Conservation (phyloP, 345 rosid genomes). For the Salix viminalis region DNA sequence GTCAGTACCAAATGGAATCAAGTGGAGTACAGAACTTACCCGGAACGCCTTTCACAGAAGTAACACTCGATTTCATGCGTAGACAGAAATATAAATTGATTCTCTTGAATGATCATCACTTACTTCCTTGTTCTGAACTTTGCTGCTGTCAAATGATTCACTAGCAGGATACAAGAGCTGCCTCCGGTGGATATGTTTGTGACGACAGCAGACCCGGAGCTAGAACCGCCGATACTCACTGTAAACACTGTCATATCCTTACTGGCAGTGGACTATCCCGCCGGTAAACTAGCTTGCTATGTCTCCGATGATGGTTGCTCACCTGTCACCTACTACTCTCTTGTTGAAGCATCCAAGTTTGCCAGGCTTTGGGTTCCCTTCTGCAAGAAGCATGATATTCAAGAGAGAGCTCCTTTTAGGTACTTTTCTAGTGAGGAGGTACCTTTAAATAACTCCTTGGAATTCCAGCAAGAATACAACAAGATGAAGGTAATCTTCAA, state of each 20-base stretch:
- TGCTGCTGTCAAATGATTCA: neutral
- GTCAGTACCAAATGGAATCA: conserved; percentile 58
- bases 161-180: conserved; percentile 37
- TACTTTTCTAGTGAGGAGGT: conserved; percentile 31
- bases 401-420: conserved; percentile 63
- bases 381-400: conserved; percentile 42
- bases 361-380: conserved; percentile 76
- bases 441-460: conserved; percentile 13
- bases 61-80: neutral
- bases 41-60: conserved; percentile 43
- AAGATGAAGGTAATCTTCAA: conserved; percentile 39
- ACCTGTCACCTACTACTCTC: conserved; percentile 47
- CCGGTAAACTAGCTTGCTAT: conserved; percentile 46
- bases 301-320: conserved; percentile 64
- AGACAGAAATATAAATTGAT: too few species aligned
- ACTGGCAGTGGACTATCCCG: conserved; percentile 56
- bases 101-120: too few species aligned
- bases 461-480: conserved; percentile 46
- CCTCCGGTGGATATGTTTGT: conserved; percentile 59
- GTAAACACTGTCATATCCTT: conserved; percentile 50
- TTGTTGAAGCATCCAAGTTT: conserved; percentile 54
- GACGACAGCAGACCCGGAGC: conserved; percentile 45
- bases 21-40: conserved; percentile 35
- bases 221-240: conserved; percentile 47
- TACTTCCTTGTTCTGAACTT: neutral